Conservation (phyloP, 345 rosid species). For the Chamaenerion angustifolium region DNA sequence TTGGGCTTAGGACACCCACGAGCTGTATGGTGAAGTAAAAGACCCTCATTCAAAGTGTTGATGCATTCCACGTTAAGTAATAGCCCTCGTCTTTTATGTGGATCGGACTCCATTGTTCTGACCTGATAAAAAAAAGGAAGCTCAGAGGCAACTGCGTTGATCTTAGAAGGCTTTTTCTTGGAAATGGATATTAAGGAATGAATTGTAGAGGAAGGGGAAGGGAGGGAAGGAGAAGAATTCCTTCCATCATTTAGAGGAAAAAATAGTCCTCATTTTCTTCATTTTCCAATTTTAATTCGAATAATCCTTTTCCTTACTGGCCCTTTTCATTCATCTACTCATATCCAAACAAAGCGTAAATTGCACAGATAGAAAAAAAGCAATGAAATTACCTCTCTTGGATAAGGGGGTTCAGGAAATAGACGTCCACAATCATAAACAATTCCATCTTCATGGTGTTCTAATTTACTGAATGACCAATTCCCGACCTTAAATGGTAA, state of each 20-base stretch:
- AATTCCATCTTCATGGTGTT: constrained; percentile 1
- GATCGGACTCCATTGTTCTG: constrained; percentile 52
- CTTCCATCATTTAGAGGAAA: too few species aligned
- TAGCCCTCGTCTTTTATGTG: constrained; percentile 36
- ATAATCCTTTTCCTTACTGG: too few species aligned
- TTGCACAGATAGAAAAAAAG: too few species aligned
- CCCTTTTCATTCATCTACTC: too few species aligned
- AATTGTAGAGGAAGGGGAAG: too few species aligned
- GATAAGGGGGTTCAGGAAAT: constrained; percentile 96
- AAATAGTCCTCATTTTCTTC: too few species aligned
- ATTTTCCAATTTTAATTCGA: too few species aligned
- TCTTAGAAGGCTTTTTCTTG: too few species aligned
- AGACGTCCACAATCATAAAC: constrained; percentile 20
- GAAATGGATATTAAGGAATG: too few species aligned
- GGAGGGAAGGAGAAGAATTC: too few species aligned
- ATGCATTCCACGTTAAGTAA: constrained; percentile 72
- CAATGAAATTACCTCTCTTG: constrained; percentile 51
- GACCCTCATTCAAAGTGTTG: constrained; percentile 83
- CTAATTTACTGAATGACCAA: constrained; percentile 36
- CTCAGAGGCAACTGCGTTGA: too few species aligned
- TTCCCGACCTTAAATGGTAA: constrained; percentile 74
- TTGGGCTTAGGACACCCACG: constrained; percentile 72
- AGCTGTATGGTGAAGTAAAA: constrained; percentile 57
- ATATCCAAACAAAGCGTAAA: too few species aligned
- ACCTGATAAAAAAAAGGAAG: constrained; percentile 25